Conservation (phyloP, 2,329 filamentous ascomycete species). For the Fusarium nisikadoi region DNA sequence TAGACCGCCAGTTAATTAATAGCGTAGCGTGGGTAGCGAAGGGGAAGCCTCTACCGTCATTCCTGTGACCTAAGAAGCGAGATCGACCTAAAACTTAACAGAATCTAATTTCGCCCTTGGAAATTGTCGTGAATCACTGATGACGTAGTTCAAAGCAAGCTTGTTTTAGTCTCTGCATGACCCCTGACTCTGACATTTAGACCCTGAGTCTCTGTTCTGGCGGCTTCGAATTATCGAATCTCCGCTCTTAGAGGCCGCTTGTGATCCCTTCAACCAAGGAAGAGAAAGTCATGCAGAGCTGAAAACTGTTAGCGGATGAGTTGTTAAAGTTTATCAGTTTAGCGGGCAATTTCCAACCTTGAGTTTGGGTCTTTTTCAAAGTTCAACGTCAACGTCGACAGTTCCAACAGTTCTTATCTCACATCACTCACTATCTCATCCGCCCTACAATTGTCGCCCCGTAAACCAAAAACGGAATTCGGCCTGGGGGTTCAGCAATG, state of each 20-base stretch:
- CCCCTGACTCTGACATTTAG: conserved; percentile 10
- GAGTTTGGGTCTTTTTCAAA: neutral
- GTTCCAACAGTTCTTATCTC: neutral
- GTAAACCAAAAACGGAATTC: neutral
- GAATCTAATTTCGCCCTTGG: neutral
- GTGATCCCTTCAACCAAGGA: conserved; percentile 4
- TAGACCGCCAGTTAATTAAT: conserved; percentile 22
- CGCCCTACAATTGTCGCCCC: neutral
- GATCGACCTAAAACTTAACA: conserved; percentile 8
- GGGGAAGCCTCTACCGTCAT: conserved; percentile 35
- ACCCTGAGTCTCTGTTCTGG: neutral
- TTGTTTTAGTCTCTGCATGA: conserved; percentile 28
- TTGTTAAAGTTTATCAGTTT: neutral
- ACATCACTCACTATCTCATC: neutral
- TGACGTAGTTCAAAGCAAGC: conserved; percentile 32
- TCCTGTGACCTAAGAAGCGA: neutral
- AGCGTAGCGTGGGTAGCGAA: conserved; percentile 1
- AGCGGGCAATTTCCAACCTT: neutral
- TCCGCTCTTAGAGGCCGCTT: neutral
- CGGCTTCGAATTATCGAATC: neutral
- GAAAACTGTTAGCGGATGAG: neutral
- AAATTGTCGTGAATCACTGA: conserved; percentile 32
- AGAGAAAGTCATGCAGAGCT: neutral
- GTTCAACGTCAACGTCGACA: neutral
- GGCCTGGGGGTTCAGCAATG: neutral